Evolutionary conservation across 2,329 filamentous ascomycete species (phyloP).

Genomic region (Fulvia fulva): DNA sequence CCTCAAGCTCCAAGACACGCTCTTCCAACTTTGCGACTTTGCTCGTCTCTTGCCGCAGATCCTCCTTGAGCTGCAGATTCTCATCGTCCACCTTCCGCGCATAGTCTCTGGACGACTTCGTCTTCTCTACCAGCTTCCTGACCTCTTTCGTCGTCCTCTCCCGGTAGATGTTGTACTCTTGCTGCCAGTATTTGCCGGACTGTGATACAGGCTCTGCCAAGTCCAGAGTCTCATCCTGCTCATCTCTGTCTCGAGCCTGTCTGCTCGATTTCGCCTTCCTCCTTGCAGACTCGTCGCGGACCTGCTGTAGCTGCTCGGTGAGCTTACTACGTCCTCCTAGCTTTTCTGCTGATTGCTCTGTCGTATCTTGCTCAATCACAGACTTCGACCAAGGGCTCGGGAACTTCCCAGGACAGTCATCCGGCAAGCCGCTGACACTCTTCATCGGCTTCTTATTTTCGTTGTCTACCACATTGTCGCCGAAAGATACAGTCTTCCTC

Average conservation of each 20-base stretch:
- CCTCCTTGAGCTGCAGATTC: constrained; percentile 61
- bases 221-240: constrained; percentile 64
- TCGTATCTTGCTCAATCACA: constrained; percentile 30
- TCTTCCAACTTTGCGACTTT: constrained; percentile 63
- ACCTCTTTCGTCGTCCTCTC: constrained; percentile 68
- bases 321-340: constrained; percentile 38
- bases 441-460: constrained; percentile 48
- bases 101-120: constrained; percentile 73
- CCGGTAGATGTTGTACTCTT: constrained; percentile 70
- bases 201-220: constrained; percentile 69
- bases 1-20: constrained; percentile 57
- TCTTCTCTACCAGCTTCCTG: constrained; percentile 74
- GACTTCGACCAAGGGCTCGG: constrained; percentile 47
- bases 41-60: constrained; percentile 64
- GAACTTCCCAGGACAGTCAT: constrained; percentile 45
- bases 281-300: constrained; percentile 37
- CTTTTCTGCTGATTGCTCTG: constrained; percentile 29
- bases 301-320: constrained; percentile 44
- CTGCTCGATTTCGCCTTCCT: constrained; percentile 23
- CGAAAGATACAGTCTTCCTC: constrained; percentile 60
- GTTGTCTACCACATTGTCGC: constrained; percentile 54
- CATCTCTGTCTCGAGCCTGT: constrained; percentile 37
- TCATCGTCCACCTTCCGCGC: constrained; percentile 74
- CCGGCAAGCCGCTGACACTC: constrained; percentile 41
- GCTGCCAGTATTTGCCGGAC: constrained; percentile 77